These are phyloP conservation scores for Agapanthus africanus DNA, from an alignment of 106 monocot genomes.

Conservation along the genomic window DNA sequence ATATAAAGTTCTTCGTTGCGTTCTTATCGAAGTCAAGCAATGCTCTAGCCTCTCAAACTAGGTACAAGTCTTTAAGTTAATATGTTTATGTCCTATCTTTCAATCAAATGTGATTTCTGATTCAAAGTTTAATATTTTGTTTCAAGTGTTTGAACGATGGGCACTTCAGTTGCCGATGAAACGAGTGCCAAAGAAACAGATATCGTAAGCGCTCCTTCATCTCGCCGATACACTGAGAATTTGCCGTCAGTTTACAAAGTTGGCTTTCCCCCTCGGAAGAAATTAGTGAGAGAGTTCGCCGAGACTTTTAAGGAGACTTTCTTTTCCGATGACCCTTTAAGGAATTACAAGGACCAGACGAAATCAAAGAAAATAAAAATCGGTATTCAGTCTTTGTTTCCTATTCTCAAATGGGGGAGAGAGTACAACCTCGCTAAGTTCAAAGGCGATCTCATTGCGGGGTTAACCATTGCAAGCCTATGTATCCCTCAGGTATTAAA, in stretches of 20 bases:
- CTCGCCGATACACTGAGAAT: conserved; percentile 2
- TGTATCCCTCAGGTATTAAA: conserved; percentile 82
- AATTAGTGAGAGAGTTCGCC: conserved; percentile 30
- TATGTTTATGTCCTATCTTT: neutral
- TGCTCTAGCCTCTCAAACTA: neutral
- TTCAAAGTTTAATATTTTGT: neutral
- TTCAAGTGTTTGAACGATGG: conserved; percentile 5
- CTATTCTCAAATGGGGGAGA: conserved; percentile 69
- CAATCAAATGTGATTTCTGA: neutral
- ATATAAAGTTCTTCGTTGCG: neutral
- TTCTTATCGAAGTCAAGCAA: neutral
- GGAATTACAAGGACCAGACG: conserved; percentile 64
- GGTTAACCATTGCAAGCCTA: conserved; percentile 92
- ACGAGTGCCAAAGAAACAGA: conserved; percentile 13
- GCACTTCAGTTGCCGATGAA: conserved; percentile 15
- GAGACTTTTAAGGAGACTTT: conserved; percentile 70
- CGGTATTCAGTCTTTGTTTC: conserved; percentile 61
- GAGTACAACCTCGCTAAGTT: conserved; percentile 55
- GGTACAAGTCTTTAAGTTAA: neutral
- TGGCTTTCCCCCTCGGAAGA: conserved; percentile 46
- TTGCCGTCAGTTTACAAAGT: conserved; percentile 38
- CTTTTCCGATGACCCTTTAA: conserved; percentile 80
- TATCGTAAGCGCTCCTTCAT: conserved; percentile 10
- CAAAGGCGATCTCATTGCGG: conserved; percentile 78
- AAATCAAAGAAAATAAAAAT: conserved; percentile 46